These are phyloP conservation scores for Boletus rubescentipes DNA, from an alignment of 768 basidiomycete genomes.

Conservation along the genomic window DNA sequence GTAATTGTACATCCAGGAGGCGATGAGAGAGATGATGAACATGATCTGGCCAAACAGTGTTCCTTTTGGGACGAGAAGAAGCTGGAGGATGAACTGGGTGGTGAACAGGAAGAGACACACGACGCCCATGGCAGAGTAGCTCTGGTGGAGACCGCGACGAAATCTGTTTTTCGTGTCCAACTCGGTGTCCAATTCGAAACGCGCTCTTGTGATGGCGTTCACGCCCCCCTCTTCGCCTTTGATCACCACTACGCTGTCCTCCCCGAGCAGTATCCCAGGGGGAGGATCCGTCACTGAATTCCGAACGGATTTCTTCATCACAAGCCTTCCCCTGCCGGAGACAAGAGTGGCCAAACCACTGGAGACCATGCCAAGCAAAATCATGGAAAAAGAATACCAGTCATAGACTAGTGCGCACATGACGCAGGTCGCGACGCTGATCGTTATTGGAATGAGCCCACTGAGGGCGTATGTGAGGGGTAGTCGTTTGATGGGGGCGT, in stretches of 20 bases:
- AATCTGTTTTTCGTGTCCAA: background rate
- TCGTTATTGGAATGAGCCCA: slow-evolving; percentile 22
- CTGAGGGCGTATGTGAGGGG: slow-evolving; percentile 1
- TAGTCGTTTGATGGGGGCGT: slow-evolving; percentile 1
- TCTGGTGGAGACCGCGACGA: background rate
- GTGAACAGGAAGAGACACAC: slow-evolving; percentile 28
- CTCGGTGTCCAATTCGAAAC: slow-evolving; percentile 21
- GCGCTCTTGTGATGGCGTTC: slow-evolving; percentile 27
- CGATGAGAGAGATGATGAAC: slow-evolving; percentile 29
- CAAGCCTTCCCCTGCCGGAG: slow-evolving; percentile 25
- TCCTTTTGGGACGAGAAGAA: slow-evolving; percentile 34
- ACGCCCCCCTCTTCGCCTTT: slow-evolving; percentile 26
- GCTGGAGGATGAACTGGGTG: slow-evolving; percentile 30
- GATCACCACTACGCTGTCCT: slow-evolving; percentile 22
- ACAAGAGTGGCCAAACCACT: slow-evolving; percentile 28
- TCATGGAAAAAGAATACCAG: slow-evolving; percentile 34
- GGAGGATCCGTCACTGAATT: slow-evolving; percentile 20
- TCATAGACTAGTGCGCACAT: slow-evolving; percentile 26
- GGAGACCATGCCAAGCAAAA: slow-evolving; percentile 30
- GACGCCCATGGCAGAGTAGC: slow-evolving; percentile 10
- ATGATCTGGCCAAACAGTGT: slow-evolving; percentile 33
- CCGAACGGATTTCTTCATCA: slow-evolving; percentile 14
- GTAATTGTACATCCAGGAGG: slow-evolving; percentile 33
- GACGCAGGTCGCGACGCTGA: slow-evolving; percentile 21
- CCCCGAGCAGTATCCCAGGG: slow-evolving; percentile 22